Conservation (phyloP, 2,329 filamentous ascomycete genomes). For the Aspergillus sp. region DNA sequence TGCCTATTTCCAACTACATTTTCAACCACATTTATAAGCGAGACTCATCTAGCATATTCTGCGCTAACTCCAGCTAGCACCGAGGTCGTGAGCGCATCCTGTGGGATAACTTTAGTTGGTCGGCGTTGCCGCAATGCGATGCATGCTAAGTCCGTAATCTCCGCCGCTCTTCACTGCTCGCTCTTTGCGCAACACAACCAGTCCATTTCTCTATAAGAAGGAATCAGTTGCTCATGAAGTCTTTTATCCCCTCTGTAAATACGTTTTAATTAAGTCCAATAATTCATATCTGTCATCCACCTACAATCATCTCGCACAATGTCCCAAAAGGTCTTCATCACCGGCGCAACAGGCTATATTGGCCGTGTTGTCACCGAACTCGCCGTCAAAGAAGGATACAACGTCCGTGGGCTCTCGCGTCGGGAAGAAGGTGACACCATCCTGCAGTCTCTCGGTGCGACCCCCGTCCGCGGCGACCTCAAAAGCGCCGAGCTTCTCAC, state of each 20-base stretch:
- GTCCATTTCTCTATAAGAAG: too few relatives aligned
- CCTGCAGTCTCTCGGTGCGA: constrained; percentile 33
- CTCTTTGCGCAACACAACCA: background rate
- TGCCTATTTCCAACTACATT: background rate
- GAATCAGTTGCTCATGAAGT: background rate
- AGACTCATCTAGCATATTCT: background rate
- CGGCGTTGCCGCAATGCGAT: background rate
- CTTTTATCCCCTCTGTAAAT: background rate
- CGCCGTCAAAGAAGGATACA: constrained; percentile 41
- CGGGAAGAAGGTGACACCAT: constrained; percentile 28
- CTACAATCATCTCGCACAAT: constrained; percentile 4
- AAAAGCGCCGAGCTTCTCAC: constrained; percentile 36
- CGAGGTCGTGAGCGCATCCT: background rate
- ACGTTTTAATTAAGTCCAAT: background rate
- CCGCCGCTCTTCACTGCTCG: background rate
- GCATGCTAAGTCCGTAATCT: background rate
- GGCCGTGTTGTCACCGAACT: constrained; percentile 41
- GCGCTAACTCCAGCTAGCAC: too few relatives aligned
- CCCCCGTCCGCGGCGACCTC: constrained; percentile 36
- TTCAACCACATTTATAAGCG: background rate
- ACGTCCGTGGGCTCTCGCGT: constrained; percentile 44
- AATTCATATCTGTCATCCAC: too few relatives aligned
- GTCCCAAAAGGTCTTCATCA: constrained; percentile 37
- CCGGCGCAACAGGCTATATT: constrained; percentile 47
- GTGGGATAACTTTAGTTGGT: background rate